phyloP scores from a whole-genome alignment of 495 filamentous ascomycete species.

The Acidiella bohemica region DNA sequence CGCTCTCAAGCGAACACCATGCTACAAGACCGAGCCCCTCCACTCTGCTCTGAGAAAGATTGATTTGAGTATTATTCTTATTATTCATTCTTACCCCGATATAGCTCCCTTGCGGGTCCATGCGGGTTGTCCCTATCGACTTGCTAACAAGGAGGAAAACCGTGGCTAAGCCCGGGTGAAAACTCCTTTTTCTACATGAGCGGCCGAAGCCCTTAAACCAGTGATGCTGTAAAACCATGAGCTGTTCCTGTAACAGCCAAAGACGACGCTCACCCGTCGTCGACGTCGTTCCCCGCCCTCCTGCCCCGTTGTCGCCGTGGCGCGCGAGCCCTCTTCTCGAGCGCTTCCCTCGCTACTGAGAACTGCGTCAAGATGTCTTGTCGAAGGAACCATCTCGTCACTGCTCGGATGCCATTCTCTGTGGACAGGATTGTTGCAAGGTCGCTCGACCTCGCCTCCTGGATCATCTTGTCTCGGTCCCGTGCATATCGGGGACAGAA shows the following conservation, averaged over 20 bases:
- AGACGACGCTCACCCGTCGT: background rate
- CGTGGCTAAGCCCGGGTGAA: background rate
- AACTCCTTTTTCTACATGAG: background rate
- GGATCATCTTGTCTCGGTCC: background rate
- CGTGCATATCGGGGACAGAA: too few relatives aligned
- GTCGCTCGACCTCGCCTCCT: background rate
- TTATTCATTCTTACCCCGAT: background rate
- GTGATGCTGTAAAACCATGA: background rate
- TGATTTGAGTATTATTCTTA: background rate
- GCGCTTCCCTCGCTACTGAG: background rate
- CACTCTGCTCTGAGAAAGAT: too few relatives aligned
- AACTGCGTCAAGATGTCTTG: background rate
- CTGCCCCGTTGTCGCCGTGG: too few relatives aligned
- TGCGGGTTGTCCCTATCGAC: background rate
- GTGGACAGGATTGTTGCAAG: background rate
- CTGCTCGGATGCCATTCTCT: background rate
- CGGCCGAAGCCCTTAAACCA: background rate
- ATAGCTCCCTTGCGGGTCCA: background rate
- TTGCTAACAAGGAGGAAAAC: background rate
- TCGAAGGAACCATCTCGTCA: background rate
- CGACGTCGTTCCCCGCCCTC: background rate
- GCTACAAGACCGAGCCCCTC: too few relatives aligned
- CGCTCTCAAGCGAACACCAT: too few relatives aligned
- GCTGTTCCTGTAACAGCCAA: background rate
- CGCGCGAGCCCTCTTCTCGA: background rate